Percentiles rank a stretch among this genome's conserved stretches.
Evolutionary conservation across 352 stramenopile genomes (phyloP).

Genomic region (Phytophthora nicotianae): DNA sequence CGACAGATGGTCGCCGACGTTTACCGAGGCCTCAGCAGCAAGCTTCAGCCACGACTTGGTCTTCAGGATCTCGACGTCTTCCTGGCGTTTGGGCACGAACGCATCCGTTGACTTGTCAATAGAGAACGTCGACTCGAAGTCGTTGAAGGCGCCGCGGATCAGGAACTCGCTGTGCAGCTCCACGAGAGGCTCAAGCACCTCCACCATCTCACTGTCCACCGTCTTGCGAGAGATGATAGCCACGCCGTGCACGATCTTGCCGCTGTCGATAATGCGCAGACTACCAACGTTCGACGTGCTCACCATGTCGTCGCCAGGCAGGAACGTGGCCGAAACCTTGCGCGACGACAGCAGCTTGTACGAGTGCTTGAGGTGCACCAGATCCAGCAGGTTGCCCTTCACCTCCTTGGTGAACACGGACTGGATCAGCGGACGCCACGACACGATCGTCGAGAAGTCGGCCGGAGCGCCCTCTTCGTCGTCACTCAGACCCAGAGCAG

Average conservation of each 20-base stretch:
- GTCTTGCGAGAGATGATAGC: constrained; percentile 70
- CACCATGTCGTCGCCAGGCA: constrained; percentile 69
- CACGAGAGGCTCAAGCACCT: constrained; percentile 68
- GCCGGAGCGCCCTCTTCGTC: constrained; percentile 46
- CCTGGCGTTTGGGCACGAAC: constrained; percentile 42
- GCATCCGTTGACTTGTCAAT: constrained; percentile 49
- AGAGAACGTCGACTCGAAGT: constrained; percentile 81
- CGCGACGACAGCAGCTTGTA: constrained; percentile 70
- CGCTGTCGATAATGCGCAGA: constrained; percentile 76
- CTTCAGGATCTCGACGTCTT: constrained; percentile 65
- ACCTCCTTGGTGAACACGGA: constrained; percentile 87
- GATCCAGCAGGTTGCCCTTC: constrained; percentile 76
- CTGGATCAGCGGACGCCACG: constrained; percentile 84
- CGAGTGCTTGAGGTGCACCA: constrained; percentile 88
- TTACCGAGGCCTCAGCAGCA: constrained; percentile 25
- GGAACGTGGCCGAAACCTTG: constrained; percentile 48
- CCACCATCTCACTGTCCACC: constrained; percentile 54
- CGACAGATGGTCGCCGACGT: constrained; percentile 54
- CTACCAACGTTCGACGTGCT: constrained; percentile 75
- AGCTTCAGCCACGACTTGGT: constrained; percentile 71
- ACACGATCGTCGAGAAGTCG: constrained; percentile 85
- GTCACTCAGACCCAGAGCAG: constrained; percentile 48
- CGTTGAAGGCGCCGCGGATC: constrained; percentile 77
- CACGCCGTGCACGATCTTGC: constrained; percentile 80
- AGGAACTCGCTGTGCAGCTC: constrained; percentile 86